phyloP scores from a whole-genome alignment of 371 early-diverging fungal genomes.

The Mucor mucedo region DNA sequence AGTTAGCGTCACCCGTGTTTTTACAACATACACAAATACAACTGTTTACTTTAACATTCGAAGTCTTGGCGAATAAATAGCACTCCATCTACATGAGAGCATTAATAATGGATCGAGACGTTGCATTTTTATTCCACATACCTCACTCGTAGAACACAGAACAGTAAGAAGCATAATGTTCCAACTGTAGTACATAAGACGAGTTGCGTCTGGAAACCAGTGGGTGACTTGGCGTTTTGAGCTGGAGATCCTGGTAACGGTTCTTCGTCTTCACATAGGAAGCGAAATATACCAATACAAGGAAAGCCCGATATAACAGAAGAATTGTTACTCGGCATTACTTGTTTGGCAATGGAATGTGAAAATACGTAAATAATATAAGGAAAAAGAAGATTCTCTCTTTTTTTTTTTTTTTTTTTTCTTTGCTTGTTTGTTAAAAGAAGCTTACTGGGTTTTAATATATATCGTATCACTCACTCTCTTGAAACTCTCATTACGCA shows the following conservation, averaged over 20 bases:
- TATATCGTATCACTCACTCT: no score
- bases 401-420: no score
- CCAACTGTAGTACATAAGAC: constrained; percentile 51
- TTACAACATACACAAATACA: not conserved
- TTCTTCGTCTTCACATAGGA: constrained; percentile 37
- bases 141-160: constrained; percentile 53
- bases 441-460: no score
- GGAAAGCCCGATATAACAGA: constrained; percentile 20
- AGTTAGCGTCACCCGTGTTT: not conserved
- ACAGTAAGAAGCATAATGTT: constrained; percentile 44
- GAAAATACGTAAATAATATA: no score
- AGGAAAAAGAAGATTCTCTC: no score
- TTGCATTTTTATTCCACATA: constrained; percentile 11
- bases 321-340: not conserved
- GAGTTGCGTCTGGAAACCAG: constrained; percentile 51
- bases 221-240: constrained; percentile 47
- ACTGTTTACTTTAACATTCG: constrained; percentile 59
- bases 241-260: constrained; percentile 52
- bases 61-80: constrained; percentile 67
- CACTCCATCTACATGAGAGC: constrained; percentile 46
- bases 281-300: constrained; percentile 29
- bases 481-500: no score
- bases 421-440: no score
- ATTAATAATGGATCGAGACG: not conserved
- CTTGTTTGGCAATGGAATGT: no score